Base-by-base conservation (phyloP, 2,329 filamentous ascomycete genomes). In the Ceratocystis huliohia region DNA sequence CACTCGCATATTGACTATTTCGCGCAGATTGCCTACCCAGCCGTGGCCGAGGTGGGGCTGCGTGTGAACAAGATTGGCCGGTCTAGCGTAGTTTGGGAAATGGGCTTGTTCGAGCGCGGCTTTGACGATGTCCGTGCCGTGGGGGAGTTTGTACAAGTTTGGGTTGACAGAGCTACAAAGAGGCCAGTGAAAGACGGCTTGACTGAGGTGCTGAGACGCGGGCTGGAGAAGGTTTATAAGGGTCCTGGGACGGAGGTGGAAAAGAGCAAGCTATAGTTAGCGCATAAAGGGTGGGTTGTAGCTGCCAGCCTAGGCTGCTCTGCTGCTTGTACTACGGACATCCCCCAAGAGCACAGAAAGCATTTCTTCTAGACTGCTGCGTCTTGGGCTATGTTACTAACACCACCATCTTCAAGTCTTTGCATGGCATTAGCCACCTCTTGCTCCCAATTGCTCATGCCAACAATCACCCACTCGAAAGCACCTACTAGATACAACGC, bases 1-100 rank as follows among this genome's bases (percentile, higher is more conserved):
- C 89, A 91, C 72, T 88, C 89, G 1, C 87, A 91, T 74, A 92
- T 87, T 72, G 87, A 96, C 77, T 96, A 90, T 76, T 89, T 96
- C 73, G 84, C 86, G 0, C 87, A 88, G 0, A 85, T 94, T 53
- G 84, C 87, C 2, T 96, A 93, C 72, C 93, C 93, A 0, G 86
- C 88, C 45, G 81, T 91, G 2, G 83, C 95, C 0, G 90, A 96
- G 71, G 80, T 96, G 3, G 89, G 86, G 0, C 76, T 97, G 56
- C 82, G 91, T 13, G 91, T 96, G 45, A 88, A 88, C 70, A 92
- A 88, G 75, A 81, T 97, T 6, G 91, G 92, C 3, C 88, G 84
- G 70, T 91, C 89, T 30, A 96, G 91, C 72, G 91, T 96, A 7
- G 89, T 85, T 13, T 97, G 96, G 73, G 93, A 97, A 73, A 84